Base-by-base conservation (phyloP, 331 rosid species). In the Stylosanthes scabra region DNA sequence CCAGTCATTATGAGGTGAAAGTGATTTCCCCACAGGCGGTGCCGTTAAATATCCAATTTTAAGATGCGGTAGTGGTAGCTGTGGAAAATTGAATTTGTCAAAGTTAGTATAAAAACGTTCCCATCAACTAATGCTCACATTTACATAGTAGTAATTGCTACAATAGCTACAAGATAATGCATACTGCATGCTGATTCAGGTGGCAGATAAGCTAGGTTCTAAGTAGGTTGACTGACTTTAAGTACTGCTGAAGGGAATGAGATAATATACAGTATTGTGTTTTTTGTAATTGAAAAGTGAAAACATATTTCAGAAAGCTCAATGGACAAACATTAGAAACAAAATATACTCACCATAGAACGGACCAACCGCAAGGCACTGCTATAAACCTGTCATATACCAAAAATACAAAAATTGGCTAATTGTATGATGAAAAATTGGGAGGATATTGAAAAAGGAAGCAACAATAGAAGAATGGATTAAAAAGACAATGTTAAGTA, bases 351-450 rank as follows among this genome's bases (percentile, higher is more conserved):
- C 84, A 95, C 99, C 99, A 95, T 92, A 74, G 99, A 95, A 28
- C 97, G 96, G 80, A 95, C 99, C 81, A 95, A 86, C 80, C 98
- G 89, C 91, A 95, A 80, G 83, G 99, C 99, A 86, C 99, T 95
- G 76, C 92, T 95, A 85, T 95, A 95, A 75, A 95, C 99, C 99
- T 94, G 89, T 69, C 63, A 68, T 31, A 49, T 29, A 29, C 11
- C 63, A 71, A 45, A 78, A 61, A 16, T 42, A 12, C 28, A 63
- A 71, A 62, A 51, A 76, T 20, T 9, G 42, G 29, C 28, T 66
- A 75, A 62, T 44, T 31, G 67, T 47, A 62, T 59, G 63, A 80
- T 54, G 47, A 56, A 68, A 34, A 54, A 64, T 29, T n/a, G 9
- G 28, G 58, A 52, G 28, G 25, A 51, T 34, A 34, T 34, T 34